phyloP scores from a whole-genome alignment of 352 stramenopile genomes.

The Hyphochytrium catenoides region DNA sequence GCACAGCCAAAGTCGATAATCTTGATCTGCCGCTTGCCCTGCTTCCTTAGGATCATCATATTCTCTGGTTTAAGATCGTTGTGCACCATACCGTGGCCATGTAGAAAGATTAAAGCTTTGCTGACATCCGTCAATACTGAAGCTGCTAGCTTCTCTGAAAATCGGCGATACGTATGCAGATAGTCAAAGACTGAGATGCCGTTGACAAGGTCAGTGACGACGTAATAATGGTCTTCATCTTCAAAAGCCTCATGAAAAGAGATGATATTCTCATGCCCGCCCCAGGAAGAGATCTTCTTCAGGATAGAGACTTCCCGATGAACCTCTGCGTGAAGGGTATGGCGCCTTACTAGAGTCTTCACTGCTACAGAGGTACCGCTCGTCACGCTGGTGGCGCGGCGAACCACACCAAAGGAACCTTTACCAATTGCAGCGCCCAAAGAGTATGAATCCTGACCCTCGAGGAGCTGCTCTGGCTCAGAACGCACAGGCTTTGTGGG shows the following conservation, averaged over 20 bases:
- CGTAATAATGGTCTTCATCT: constrained; percentile 31
- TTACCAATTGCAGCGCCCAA: too few relatives aligned
- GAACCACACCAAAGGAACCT: constrained; percentile 37
- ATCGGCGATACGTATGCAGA: constrained; percentile 38
- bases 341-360: constrained; percentile 30
- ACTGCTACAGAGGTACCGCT: constrained; percentile 37
- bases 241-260: constrained; percentile 52
- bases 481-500: too few relatives aligned
- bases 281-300: constrained; percentile 35
- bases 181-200: constrained; percentile 72
- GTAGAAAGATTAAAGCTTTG: constrained; percentile 34
- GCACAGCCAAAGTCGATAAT: constrained; percentile 50
- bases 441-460: too few relatives aligned
- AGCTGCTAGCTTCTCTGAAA: constrained; percentile 20
- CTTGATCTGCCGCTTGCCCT: constrained; percentile 18
- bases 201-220: constrained; percentile 59
- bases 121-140: constrained; percentile 25
- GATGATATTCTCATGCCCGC: constrained; percentile 60
- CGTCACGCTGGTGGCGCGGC: constrained; percentile 29
- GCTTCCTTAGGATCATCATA: constrained; percentile 22
- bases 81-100: constrained; percentile 36
- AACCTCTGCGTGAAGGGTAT: constrained; percentile 20
- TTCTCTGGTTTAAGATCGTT: constrained; percentile 61
- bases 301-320: constrained; percentile 39
- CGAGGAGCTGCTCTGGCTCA: too few relatives aligned